Percentiles rank a stretch among this genome's conserved stretches.
Evolutionary conservation across 2,329 filamentous ascomycete genomes (phyloP).

Genomic region (Aspergillus sp.): DNA sequence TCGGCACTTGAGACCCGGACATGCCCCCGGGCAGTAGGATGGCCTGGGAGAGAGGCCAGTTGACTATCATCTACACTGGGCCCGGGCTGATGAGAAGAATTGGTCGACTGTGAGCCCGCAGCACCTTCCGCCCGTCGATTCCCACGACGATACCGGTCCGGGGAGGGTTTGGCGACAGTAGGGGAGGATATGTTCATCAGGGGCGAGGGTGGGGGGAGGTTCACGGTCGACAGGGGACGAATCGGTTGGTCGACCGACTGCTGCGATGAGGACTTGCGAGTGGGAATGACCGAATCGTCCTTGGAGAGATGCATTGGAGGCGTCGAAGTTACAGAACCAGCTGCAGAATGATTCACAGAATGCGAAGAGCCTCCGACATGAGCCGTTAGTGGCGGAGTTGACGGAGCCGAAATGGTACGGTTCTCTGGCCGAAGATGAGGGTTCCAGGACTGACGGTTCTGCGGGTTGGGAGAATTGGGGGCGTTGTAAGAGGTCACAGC

Average conservation of each 20-base stretch:
- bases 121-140: constrained; percentile 50
- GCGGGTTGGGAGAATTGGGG: constrained; percentile 55
- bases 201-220: constrained; percentile 46
- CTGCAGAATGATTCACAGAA: constrained; percentile 42
- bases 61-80: constrained; percentile 11
- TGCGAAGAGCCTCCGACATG: constrained; percentile 26
- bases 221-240: constrained; percentile 43
- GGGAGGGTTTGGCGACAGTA: constrained; percentile 59
- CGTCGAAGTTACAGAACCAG: constrained; percentile 49
- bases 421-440: constrained; percentile 53
- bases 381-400: constrained; percentile 33
- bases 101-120: constrained; percentile 12
- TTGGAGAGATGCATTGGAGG: constrained; percentile 43
- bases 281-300: constrained; percentile 43
- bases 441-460: constrained; percentile 47
- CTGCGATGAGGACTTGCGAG: constrained; percentile 29
- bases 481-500: constrained; percentile 68
- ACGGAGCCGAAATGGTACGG: constrained; percentile 49
- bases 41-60: constrained; percentile 20
- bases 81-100: neutral
- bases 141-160: constrained; percentile 75
- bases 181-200: constrained; percentile 44
- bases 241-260: constrained; percentile 6
- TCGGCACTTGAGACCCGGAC: constrained; percentile 58
- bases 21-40: constrained; percentile 39